These are phyloP conservation scores for Ceriops zippeliana DNA, from an alignment of 345 rosid genomes.

Conservation along the genomic window DNA sequence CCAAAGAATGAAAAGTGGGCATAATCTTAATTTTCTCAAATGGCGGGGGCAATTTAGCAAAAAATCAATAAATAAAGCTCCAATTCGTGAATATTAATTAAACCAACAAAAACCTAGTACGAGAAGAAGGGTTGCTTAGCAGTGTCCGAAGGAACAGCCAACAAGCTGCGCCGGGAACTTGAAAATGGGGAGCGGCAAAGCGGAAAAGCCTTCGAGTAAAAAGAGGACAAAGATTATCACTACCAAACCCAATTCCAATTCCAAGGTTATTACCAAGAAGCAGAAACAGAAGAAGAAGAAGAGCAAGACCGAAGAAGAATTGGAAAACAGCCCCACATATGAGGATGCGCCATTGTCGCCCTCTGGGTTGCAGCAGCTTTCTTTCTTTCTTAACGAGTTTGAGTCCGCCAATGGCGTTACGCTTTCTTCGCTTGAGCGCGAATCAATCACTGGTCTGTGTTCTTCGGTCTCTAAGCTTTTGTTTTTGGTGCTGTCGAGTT, in stretches of 20 bases:
- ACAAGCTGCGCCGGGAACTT: background rate
- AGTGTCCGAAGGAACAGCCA: too few species aligned
- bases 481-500: background rate
- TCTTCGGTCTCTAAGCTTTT: background rate
- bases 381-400: slow-evolving; percentile 45
- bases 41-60: too few species aligned
- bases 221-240: background rate
- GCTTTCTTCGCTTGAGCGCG: slow-evolving; percentile 68
- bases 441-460: slow-evolving; percentile 50
- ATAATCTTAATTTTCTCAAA: too few species aligned
- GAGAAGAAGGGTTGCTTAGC: too few species aligned
- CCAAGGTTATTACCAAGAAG: slow-evolving; percentile 6
- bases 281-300: slow-evolving; percentile 9
- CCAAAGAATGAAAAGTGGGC: too few species aligned
- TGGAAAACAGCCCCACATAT: background rate
- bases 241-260: slow-evolving; percentile 2
- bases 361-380: slow-evolving; percentile 47
- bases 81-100: too few species aligned
- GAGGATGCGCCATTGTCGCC: slow-evolving; percentile 8
- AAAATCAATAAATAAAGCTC: too few species aligned
- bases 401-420: slow-evolving; percentile 55
- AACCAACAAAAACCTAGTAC: too few species aligned
- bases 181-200: slow-evolving; percentile 21
- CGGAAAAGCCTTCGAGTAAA: background rate
- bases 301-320: background rate